phyloP scores from a whole-genome alignment of 208 protist genomes.

The Acanthamoeba divionensis region DNA sequence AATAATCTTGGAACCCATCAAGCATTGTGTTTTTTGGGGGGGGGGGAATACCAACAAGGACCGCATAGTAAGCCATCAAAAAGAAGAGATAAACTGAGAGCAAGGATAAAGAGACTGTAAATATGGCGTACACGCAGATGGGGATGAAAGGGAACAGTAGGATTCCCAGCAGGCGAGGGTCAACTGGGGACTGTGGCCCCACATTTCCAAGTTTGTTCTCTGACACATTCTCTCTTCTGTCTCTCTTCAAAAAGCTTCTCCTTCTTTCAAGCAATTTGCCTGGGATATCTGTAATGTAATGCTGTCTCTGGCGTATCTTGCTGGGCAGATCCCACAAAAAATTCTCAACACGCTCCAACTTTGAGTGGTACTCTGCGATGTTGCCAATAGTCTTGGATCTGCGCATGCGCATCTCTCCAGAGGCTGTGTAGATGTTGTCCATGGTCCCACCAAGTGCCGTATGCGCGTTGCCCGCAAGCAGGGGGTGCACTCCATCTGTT shows the following conservation, averaged over 20 bases:
- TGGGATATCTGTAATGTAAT: not conserved
- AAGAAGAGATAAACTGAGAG: slow-evolving; percentile 7
- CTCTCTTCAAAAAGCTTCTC: no score
- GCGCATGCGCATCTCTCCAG: not conserved
- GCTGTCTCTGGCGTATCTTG: slow-evolving; percentile 10
- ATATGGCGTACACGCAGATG: slow-evolving; percentile 22
- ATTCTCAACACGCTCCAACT: not conserved
- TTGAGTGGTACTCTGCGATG: not conserved
- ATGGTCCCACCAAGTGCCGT: no score
- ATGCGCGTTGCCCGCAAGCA: no score
- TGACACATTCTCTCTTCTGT: not conserved
- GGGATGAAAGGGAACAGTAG: slow-evolving; percentile 1
- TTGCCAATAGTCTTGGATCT: not conserved
- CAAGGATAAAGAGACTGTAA: not conserved
- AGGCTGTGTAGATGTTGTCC: no score
- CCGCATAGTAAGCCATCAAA: not conserved
- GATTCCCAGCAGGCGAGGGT: not conserved
- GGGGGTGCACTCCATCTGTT: no score
- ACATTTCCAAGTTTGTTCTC: slow-evolving; percentile 20
- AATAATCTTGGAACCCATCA: no score
- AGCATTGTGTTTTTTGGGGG: no score
- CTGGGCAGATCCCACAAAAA: not conserved
- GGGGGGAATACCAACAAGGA: not conserved
- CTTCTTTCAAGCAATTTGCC: no score
- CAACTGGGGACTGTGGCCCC: not conserved